Conservation (phyloP, 2,329 filamentous ascomycete genomes). For the Colletotrichum gloeosporioides region DNA sequence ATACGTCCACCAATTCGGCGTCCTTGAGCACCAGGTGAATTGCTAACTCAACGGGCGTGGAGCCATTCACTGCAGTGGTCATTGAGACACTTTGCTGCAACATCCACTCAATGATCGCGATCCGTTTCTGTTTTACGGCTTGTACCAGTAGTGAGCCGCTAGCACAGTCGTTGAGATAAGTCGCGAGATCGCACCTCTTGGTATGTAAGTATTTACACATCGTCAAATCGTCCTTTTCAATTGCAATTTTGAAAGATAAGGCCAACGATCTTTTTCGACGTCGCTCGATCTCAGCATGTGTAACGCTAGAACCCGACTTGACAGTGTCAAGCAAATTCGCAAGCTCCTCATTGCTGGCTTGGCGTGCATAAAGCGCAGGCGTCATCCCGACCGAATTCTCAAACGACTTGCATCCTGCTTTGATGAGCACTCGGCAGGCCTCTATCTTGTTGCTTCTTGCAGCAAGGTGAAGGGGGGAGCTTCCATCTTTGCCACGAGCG, state of each 20-base stretch:
- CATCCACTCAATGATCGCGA: not conserved
- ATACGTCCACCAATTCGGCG: fast-evolving
- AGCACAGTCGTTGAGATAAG: not conserved
- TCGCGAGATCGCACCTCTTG: not conserved
- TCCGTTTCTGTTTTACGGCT: not conserved
- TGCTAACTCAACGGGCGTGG: too few species aligned
- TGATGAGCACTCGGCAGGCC: not conserved
- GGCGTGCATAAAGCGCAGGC: not conserved
- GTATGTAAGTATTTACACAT: not conserved
- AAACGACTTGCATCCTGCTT: not conserved
- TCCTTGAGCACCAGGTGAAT: not conserved
- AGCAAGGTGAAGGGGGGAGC: not conserved
- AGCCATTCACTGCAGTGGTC: fast-evolving
- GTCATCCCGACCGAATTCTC: not conserved
- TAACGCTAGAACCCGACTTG: too few species aligned
- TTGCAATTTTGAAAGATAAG: too few species aligned
- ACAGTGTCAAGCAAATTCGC: too few species aligned
- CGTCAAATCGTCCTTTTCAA: not conserved
- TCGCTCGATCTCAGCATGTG: too few species aligned
- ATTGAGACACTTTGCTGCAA: not conserved
- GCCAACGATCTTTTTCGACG: too few species aligned
- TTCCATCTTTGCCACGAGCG: not conserved
- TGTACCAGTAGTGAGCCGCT: not conserved
- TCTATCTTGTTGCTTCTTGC: not conserved
- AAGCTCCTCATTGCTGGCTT: not conserved